Conservation (phyloP, 495 filamentous ascomycete genomes). For the Podospora comata region DNA sequence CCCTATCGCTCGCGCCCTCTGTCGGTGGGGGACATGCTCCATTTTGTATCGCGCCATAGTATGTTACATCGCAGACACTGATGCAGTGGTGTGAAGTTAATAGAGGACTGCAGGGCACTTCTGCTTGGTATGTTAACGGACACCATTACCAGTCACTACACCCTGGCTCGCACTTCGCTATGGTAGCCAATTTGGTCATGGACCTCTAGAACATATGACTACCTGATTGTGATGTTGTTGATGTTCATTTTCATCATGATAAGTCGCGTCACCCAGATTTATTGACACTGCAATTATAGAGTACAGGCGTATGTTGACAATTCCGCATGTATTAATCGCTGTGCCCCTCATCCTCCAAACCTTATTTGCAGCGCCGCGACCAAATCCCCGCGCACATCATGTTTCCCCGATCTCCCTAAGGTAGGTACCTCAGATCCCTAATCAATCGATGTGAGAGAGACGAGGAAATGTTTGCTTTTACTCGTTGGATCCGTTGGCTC, state of each 20-base stretch:
- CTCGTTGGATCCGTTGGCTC: too few species aligned
- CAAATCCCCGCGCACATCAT: not conserved
- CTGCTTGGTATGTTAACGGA: not conserved
- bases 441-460: too few species aligned
- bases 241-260: not conserved
- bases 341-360: not conserved
- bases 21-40: not conserved
- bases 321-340: not conserved
- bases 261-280: too few species aligned
- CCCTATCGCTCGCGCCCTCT: not conserved
- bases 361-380: conserved; percentile 8
- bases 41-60: not conserved
- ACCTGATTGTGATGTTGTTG: not conserved
- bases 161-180: conserved; percentile 3
- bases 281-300: not conserved
- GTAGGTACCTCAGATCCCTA: too few species aligned
- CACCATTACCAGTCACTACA: not conserved
- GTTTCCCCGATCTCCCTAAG: not conserved
- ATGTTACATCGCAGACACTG: not conserved
- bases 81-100: not conserved
- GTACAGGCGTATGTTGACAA: not conserved
- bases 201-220: not conserved
- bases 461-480: not conserved
- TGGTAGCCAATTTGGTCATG: not conserved
- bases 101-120: not conserved